Percentiles rank a stretch among this genome's conserved stretches.
Evolutionary conservation across 2,329 filamentous ascomycete species (phyloP).

Genomic region (Penicillium fuscoglaucum): DNA sequence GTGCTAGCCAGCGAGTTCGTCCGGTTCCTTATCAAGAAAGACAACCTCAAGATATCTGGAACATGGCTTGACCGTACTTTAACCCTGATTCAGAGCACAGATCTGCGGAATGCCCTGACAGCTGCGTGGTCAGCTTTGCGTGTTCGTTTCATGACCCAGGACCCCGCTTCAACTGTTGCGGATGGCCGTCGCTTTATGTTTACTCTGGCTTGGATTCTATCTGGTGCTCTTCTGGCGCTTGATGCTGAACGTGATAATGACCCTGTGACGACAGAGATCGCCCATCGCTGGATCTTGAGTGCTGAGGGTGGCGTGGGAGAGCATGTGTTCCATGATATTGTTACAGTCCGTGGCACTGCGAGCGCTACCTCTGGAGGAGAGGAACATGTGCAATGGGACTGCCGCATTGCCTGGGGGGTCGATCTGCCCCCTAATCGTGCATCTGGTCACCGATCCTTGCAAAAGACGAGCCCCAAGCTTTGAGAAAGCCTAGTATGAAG

Average conservation of each 20-base stretch:
- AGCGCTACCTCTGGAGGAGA: slow-evolving; percentile 5
- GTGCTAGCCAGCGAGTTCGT: slow-evolving; percentile 61
- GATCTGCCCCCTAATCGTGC: slow-evolving; percentile 22
- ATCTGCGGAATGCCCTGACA: slow-evolving; percentile 11
- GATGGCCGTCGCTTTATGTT: slow-evolving; percentile 39
- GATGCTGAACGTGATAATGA: slow-evolving; percentile 41
- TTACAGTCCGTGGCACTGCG: slow-evolving; percentile 2
- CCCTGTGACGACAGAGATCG: slow-evolving; percentile 36
- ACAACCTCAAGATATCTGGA: slow-evolving; percentile 33
- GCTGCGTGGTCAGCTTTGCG: slow-evolving; percentile 22
- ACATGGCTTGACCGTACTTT: slow-evolving; percentile 47
- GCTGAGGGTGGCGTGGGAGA: slow-evolving; percentile 36
- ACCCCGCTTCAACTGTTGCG: slow-evolving; percentile 25
- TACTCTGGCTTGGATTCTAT: slow-evolving; percentile 39
- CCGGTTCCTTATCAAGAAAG: slow-evolving; percentile 32
- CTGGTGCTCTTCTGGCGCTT: slow-evolving; percentile 37
- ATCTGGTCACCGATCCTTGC: slow-evolving; percentile 25
- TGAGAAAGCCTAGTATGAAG: not conserved
- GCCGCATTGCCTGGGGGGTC: slow-evolving; percentile 24
- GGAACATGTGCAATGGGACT: slow-evolving; percentile 24
- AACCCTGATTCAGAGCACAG: slow-evolving; percentile 12
- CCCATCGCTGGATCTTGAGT: slow-evolving; percentile 38
- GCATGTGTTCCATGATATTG: slow-evolving; percentile 27
- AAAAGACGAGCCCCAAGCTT: slow-evolving; percentile 17
- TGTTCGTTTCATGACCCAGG: slow-evolving; percentile 16